Base-by-base conservation (phyloP, 2,329 filamentous ascomycete species). In the Orbilia oligospora region DNA sequence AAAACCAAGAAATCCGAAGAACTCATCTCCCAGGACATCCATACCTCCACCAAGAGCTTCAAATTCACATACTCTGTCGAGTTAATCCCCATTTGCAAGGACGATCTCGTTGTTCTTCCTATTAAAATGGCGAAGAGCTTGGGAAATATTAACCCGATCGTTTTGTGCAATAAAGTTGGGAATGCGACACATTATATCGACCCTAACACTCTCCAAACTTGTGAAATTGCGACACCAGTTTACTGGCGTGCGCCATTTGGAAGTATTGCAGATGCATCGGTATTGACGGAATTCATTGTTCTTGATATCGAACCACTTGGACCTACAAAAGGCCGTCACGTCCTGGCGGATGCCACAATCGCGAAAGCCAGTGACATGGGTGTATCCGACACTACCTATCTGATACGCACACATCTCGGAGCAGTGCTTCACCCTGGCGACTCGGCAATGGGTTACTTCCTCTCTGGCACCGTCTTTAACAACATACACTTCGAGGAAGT, bases 31-130 rank as follows among this genome's bases (percentile, higher is more conserved):
- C 91, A 93, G 86, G 95, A 99, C 84, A 89, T 91, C 12, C 96
- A 99, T 85, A 97, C 94, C 0, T 92, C 92, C 16, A 92, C 91
- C 77, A 96, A 93, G 85, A 94, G 91, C 38, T 98, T 95, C 89
- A 99, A 99, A 84, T 97, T 97, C 86, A 91, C 92, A 55, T 98
- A 90, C 85, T 97, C 94, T 0, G 90, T 92, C 68, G 93, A 97
- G 83, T 85, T 99, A 61, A 91, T 98, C 27, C 96, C 96, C 0
- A 94, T 99, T 63, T 98, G 96, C 87, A 97, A 97, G 85, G 96
- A 99, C 82, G 96, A 99, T 83, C 87, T 99, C 30, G 93, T 99
- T n/a, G 94, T 93, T 0, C 87, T 99, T 41, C 96, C 96, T 0
- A 90, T 97, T 80, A 94, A 93, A 81, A 87, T 98, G 76, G 96